Evolutionary conservation across 345 rosid genomes (phyloP).

Genomic region (Populus davidiana): DNA sequence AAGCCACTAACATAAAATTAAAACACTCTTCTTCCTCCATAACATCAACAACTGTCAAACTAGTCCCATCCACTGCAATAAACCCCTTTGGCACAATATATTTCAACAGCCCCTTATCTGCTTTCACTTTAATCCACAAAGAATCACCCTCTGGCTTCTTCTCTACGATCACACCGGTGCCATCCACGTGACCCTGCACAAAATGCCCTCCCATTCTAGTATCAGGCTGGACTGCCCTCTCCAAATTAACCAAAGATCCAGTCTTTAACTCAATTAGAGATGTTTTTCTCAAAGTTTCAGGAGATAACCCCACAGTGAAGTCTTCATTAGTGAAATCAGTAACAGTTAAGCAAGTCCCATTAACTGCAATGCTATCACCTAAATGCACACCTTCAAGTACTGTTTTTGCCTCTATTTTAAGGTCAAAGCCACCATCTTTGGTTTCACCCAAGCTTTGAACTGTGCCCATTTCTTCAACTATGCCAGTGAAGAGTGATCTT

Average conservation of each 20-base stretch:
- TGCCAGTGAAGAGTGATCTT: conserved; percentile 73
- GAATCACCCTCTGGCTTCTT: conserved; percentile 71
- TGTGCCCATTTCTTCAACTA: conserved; percentile 83
- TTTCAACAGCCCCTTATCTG: conserved; percentile 43
- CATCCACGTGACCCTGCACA: conserved; percentile 95
- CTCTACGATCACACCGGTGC: conserved; percentile 70
- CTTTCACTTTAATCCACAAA: conserved; percentile 78
- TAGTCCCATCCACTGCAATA: conserved; percentile 85
- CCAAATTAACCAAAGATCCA: conserved; percentile 79
- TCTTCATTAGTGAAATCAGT: conserved; percentile 52
- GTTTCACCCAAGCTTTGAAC: conserved; percentile 50
- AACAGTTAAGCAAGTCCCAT: conserved; percentile 85
- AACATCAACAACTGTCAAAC: conserved; percentile 88
- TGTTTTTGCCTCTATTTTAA: conserved; percentile 57
- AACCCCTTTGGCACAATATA: conserved; percentile 85
- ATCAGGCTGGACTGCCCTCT: conserved; percentile 75
- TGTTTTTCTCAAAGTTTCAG: conserved; percentile 77
- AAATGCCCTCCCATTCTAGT: conserved; percentile 89
- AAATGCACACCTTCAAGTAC: conserved; percentile 61
- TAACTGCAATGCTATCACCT: conserved; percentile 83
- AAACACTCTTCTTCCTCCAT: conserved; percentile 71
- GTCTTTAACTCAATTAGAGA: conserved; percentile 58
- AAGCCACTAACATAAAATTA: conserved; percentile 78
- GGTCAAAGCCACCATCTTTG: conserved; percentile 58
- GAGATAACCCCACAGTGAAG: conserved; percentile 69